Evolutionary conservation across 441 rosid genomes (phyloP), one percentile per base, ranked within the genome.

Genomic region (Cnidoscolus chayamansa): DNA sequence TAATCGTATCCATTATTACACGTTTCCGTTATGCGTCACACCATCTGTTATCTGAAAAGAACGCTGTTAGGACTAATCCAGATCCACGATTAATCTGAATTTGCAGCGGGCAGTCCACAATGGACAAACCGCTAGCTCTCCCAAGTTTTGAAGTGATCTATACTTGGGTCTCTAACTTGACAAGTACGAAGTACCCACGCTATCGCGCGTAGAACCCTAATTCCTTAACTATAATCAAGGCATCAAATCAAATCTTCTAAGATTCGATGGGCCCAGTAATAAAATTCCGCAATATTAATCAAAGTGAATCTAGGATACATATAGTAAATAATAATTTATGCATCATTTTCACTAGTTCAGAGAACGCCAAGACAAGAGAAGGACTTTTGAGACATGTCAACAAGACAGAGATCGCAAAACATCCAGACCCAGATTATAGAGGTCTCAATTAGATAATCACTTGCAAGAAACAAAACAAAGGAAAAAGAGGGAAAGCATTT

Each of bases 401-500:
- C 48, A 2, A 54, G 17, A 65, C 16, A 67, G 45, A 58, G 2
- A 31, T 35, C 48, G 35, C 45, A 40, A 40, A 40, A 40, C 45
- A 0, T 40, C 7, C 45, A 17, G 65, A 71, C 67, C 69, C 65
- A 63, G 54, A 67, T n/a, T 15, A 67, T 20, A 30, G 15, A 58
- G 32, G 50, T 30, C 19, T 7, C 7, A 67, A 48, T 51, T 40
- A 43, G 45, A 40, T 5, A 40, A 40, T 40, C 45, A 40, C 7
- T 37, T 20, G 7, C 12, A 43, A 17, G 19, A 2, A 76, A 71
- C 35, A 63, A 63, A 17, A 25, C 25, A 20, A 62, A 53, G 61
- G n/a, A 25, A 45, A 6, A n/a, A 65, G 20, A 40, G 7, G 7
- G 7, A 40, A 40, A 40, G 7, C 45, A 40, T 10, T 67, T 68